A percentile compares a stretch with the other conserved stretches of the same genome.
These are phyloP conservation scores for Fusarium oligoseptatum DNA, from an alignment of 2,329 filamentous ascomycete species.

Conservation along the genomic window DNA sequence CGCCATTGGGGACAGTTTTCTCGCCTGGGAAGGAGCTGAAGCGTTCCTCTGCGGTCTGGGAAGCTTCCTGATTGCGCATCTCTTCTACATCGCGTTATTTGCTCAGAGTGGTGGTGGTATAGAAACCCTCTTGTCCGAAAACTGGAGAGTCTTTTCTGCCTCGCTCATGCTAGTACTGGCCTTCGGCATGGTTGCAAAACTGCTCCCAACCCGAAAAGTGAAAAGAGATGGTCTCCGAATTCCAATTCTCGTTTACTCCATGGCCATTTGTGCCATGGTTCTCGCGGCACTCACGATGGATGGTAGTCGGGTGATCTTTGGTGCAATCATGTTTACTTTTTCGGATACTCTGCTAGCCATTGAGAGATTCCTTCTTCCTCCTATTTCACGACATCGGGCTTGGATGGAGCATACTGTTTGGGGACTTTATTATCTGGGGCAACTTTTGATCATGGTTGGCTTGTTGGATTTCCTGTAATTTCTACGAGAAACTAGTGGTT, in stretches of 20 bases:
- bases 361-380: constrained; percentile 50
- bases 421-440: constrained; percentile 53
- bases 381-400: constrained; percentile 35
- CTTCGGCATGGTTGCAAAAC: constrained; percentile 41
- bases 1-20: constrained; percentile 53
- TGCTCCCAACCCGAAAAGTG: constrained; percentile 45
- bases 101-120: constrained; percentile 19
- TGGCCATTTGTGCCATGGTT: constrained; percentile 50
- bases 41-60: constrained; percentile 51
- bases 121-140: constrained; percentile 14
- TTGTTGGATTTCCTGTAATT: neutral
- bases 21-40: constrained; percentile 51
- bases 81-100: constrained; percentile 51
- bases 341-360: constrained; percentile 52
- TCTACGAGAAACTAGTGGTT: too few species aligned
- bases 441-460: constrained; percentile 46
- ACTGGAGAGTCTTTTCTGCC: constrained; percentile 32
- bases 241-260: constrained; percentile 51
- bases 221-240: constrained; percentile 31
- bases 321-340: constrained; percentile 50
- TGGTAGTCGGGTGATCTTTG: constrained; percentile 40
- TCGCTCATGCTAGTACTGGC: constrained; percentile 40
- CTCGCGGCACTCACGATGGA: constrained; percentile 48
- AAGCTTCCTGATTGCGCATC: constrained; percentile 52
- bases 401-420: constrained; percentile 54